Evolutionary conservation across 2,329 filamentous ascomycete species (phyloP), one percentile per base, ranked within the genome.

Genomic region (Rhynchosporium agropyri): DNA sequence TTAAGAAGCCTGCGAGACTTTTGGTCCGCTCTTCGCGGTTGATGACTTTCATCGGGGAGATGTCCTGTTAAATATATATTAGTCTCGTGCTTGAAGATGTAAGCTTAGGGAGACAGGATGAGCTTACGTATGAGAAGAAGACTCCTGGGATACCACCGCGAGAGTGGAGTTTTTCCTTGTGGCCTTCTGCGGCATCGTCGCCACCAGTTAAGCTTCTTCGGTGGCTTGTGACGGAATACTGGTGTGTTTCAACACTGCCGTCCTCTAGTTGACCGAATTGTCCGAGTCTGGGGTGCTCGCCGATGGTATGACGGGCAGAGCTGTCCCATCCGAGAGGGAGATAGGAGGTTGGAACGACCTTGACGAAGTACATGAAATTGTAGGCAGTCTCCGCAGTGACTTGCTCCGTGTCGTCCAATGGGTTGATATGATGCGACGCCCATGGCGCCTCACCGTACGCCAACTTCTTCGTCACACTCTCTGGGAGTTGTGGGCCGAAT

Each of bases 301-400:
- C 71, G 29, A 71, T 74, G 66, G 78, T 75, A 29, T 76, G 68
- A 28, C 75, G 67, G 56, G 74, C 70, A 0, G 76, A 77, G 61
- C 76, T 77, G 71, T 86, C 88, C 91, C 92, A 96, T 67, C 92
- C 92, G 1, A 99, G 84, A 2, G 95, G 92, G 31, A 98, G 84
- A 76, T 98, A 99, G 0, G 92, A 94, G 1, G 95, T 99, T 3
- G 91, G 92, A 38, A 99, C 95, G 62, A 99, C 95, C 82, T 99
- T 99, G 78, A 99, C 84, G 77, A 99, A 99, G 81, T 99, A 99
- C 92, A 98, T 97, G 77, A 89, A 99, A 81, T 97, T 99, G 82
- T 84, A 97, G 68, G 90, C 90, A 69, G 91, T 85, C 73, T 97
- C 92, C 42, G 84, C 80, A 2, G 92, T 96, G 58, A 82, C 79